Percentiles rank a stretch among this genome's conserved stretches.
Evolutionary conservation across 2,329 filamentous ascomycete genomes (phyloP).

Genomic region (Nemania abortiva): DNA sequence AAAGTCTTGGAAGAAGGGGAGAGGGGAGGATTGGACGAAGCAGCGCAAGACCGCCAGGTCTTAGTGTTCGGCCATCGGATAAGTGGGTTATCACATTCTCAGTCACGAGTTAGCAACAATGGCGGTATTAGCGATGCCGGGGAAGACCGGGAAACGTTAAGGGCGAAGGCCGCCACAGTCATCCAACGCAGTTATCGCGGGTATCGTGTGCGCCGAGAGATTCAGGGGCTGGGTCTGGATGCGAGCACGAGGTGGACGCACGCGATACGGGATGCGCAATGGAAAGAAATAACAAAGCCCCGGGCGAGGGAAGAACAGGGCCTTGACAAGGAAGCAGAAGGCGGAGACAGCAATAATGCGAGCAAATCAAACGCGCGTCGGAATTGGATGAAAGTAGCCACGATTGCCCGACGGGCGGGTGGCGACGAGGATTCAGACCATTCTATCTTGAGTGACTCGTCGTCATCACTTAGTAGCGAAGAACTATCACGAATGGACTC

Average conservation of each 20-base stretch:
- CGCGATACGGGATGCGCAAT: constrained; percentile 69
- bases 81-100: constrained; percentile 30
- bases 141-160: constrained; percentile 43
- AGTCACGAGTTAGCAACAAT: constrained; percentile 28
- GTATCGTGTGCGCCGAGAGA: constrained; percentile 77
- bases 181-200: constrained; percentile 83
- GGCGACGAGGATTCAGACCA: constrained; percentile 69
- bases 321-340: constrained; percentile 15
- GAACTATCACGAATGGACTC: constrained; percentile 47
- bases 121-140: constrained; percentile 10
- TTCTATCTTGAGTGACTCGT: constrained; percentile 56
- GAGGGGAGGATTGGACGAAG: neutral
- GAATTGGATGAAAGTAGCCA: constrained; percentile 81
- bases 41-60: constrained; percentile 13
- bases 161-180: constrained; percentile 63
- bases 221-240: constrained; percentile 76
- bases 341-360: constrained; percentile 40
- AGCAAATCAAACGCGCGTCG: constrained; percentile 63
- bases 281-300: constrained; percentile 64
- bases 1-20: constrained; percentile 41
- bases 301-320: constrained; percentile 51
- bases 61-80: constrained; percentile 29
- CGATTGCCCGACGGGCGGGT: constrained; percentile 78
- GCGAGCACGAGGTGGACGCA: constrained; percentile 79
- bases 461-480: constrained; percentile 47